Evolutionary conservation across 306 rosid genomes (phyloP).

Genomic region (Rosa lucieae): DNA sequence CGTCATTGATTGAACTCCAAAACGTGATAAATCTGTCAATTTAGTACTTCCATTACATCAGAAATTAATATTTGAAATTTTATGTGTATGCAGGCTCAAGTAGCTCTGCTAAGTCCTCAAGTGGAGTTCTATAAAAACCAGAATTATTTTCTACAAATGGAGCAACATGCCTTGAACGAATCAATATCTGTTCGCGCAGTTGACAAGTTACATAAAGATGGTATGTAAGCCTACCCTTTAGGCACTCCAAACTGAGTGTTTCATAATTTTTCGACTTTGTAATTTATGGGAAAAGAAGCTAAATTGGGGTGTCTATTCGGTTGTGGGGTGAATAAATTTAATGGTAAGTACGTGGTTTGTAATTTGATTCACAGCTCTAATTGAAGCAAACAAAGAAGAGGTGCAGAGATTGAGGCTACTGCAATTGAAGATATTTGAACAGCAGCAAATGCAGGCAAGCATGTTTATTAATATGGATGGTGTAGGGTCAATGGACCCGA

Average conservation of each 20-base stretch:
- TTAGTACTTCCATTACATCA: background rate
- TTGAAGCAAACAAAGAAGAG: slow-evolving; percentile 49
- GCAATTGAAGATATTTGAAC: background rate
- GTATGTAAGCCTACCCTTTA: slow-evolving; percentile 26
- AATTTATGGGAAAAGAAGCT: background rate
- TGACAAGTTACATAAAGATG: slow-evolving; percentile 30
- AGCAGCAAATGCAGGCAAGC: background rate
- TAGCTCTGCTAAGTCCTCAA: slow-evolving; percentile 37
- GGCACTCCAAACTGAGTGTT: background rate
- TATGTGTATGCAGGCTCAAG: slow-evolving; percentile 32
- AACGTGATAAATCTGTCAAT: background rate
- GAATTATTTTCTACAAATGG: slow-evolving; percentile 24
- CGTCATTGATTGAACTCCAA: background rate
- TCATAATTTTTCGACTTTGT: background rate
- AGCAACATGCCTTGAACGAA: slow-evolving; percentile 34
- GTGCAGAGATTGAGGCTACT: slow-evolving; percentile 32
- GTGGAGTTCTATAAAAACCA: slow-evolving; percentile 20
- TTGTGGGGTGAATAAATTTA: background rate
- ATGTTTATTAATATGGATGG: background rate
- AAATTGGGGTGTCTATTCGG: background rate
- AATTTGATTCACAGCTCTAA: slow-evolving; percentile 34
- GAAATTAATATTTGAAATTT: background rate
- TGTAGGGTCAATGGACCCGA: background rate
- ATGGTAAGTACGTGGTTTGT: background rate
- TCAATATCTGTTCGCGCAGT: slow-evolving; percentile 20